phyloP scores from a whole-genome alignment of 106 monocot genomes.

The Ottelia alismoides region DNA sequence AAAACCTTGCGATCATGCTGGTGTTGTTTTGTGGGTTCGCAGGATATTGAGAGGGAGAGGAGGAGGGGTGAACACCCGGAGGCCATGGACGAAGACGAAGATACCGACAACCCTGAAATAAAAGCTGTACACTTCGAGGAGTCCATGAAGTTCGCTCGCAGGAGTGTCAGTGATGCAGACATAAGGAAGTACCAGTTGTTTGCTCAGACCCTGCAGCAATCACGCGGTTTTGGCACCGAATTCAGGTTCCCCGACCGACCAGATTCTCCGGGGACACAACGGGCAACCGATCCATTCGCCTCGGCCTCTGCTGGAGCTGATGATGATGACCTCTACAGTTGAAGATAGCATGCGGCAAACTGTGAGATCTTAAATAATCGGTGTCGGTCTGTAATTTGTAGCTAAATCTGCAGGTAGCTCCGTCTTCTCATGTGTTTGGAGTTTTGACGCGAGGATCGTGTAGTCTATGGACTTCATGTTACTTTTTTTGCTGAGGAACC shows the following conservation, averaged over 20 bases:
- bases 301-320: conserved; percentile 16
- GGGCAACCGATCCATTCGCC: conserved; percentile 44
- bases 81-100: conserved; percentile 70
- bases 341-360: no score
- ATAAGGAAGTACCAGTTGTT: conserved; percentile 78
- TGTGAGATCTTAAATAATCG: no score
- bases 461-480: no score
- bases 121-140: conserved; percentile 74
- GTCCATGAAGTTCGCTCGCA: conserved; percentile 59
- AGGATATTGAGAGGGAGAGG: conserved; percentile 74
- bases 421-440: no score
- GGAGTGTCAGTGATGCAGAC: conserved; percentile 74
- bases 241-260: conserved; percentile 62
- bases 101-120: conserved; percentile 51
- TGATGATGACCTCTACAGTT: no score
- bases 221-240: conserved; percentile 57
- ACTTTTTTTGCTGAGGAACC: no score
- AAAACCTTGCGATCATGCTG: no score
- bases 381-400: no score
- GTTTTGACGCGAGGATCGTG: no score
- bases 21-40: background rate
- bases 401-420: no score
- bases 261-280: conserved; percentile 18
- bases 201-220: conserved; percentile 77
- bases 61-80: conserved; percentile 49